Evolutionary conservation across 371 early-diverging fungal species (phyloP), one percentile per base, ranked within the genome.

Genomic region (Rhizopus microsporus): DNA sequence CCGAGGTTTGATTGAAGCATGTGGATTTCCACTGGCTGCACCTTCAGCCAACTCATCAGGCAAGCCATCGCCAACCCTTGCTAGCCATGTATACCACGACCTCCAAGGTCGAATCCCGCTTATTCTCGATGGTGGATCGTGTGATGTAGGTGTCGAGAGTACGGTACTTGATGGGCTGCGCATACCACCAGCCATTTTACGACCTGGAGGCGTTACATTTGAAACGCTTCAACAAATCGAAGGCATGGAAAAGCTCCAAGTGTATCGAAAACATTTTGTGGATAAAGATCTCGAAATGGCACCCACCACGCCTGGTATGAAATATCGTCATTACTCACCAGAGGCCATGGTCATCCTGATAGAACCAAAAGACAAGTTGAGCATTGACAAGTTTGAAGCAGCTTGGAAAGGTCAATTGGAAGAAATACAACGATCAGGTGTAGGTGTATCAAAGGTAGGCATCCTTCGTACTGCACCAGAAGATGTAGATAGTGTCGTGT

Each of bases 31-130:
- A 9, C 69, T 99, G 58, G 99, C 99, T 16, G 99, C 99, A 5
- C 99, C 99, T 6, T 97, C 98, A n/a, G 99, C 99, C 33, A 99
- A 99, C 75, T 89, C 93, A 12, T 94, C 95, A 38, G 98, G 99
- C 9, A 87, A 92, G 42, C 99, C 99, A 7, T 94, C 95, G 7
- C 99, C 99, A 3, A 99, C 99, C 1, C 70, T 84, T 3, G 97
- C 98, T 0, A 64, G 72, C 3, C 99, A 99, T 79, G 99, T 98
- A 0, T 76, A 80, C 38, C 82, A 89, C 23, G 99, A 99, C 71
- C 83, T 99, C 6, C 66, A 78, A 37, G 91, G 89, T 2, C 83
- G 88, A 17, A 88, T 99, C 30, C 88, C 92, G 38, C 70, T 94
- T 40, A 89, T 99, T 40, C 60, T 99, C 16, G 99, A 99, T 68